These are phyloP conservation scores for Mercurialis annua DNA, from an alignment of 345 rosid genomes.

Conservation along the genomic window DNA sequence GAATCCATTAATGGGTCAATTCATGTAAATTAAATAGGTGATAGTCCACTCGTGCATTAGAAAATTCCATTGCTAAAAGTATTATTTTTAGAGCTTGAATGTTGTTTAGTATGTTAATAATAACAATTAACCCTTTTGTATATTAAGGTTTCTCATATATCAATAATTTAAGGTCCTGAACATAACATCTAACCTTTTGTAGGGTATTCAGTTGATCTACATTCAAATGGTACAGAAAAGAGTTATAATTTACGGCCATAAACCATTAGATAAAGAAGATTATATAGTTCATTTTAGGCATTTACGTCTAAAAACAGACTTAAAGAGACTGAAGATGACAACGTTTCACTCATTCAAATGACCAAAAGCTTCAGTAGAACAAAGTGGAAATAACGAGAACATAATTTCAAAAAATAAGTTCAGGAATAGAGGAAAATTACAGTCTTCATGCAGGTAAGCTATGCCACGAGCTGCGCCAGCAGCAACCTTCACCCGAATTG, in stretches of 20 bases:
- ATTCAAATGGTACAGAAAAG: constrained; percentile 6
- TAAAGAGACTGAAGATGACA: background rate
- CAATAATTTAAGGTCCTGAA: constrained; percentile 2
- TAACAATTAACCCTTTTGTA: background rate
- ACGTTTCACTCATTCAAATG: background rate
- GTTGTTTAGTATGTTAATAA: background rate
- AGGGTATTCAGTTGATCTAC: background rate
- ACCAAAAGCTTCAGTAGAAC: background rate
- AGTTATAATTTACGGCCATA: background rate
- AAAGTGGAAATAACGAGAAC: background rate
- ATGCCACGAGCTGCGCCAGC: constrained; percentile 99
- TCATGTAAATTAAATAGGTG: background rate
- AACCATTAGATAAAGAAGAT: background rate
- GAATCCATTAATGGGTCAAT: constrained; percentile 1
- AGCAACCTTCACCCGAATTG: constrained; percentile 70
- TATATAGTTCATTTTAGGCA: too few relatives aligned
- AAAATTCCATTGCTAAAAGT: background rate
- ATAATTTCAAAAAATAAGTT: background rate
- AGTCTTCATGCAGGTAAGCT: constrained; percentile 97
- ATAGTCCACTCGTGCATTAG: background rate
- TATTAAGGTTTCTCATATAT: background rate
- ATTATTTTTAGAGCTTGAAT: background rate
- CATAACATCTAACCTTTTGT: background rate
- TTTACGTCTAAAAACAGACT: too few relatives aligned
- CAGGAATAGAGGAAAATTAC: constrained; percentile 46